Percentiles rank a stretch among this genome's conserved stretches.
Evolutionary conservation across 179 eudicot species (phyloP).

Genomic region (Heliamphora pulchella): DNA sequence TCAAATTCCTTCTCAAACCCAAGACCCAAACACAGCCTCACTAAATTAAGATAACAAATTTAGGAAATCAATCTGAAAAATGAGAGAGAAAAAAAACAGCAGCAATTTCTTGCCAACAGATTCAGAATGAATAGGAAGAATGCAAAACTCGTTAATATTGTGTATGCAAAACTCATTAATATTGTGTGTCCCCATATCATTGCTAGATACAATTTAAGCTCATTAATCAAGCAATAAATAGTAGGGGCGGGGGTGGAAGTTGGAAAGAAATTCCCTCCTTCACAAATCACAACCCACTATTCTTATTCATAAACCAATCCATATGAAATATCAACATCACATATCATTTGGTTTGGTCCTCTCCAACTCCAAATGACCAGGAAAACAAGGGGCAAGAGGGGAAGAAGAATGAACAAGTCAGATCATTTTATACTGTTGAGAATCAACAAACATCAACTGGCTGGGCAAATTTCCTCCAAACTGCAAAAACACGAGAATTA

Average conservation of each 20-base stretch:
- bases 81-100: too few relatives aligned
- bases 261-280: too few relatives aligned
- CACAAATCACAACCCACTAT: neutral
- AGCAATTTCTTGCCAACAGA: too few relatives aligned
- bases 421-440: too few relatives aligned
- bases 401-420: neutral
- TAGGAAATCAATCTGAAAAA: too few relatives aligned
- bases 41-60: too few relatives aligned
- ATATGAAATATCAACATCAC: neutral
- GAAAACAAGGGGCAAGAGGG: neutral
- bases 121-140: too few relatives aligned
- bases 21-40: too few relatives aligned
- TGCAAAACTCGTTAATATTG: too few relatives aligned
- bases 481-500: slow-evolving; percentile 34
- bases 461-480: slow-evolving; percentile 68
- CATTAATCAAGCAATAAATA: neutral
- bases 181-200: too few relatives aligned
- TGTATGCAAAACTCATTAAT: too few relatives aligned
- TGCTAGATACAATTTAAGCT: neutral
- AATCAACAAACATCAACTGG: slow-evolving; percentile 2
- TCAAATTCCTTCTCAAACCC: too few relatives aligned
- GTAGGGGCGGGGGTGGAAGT: neutral
- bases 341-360: neutral
- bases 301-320: neutral
- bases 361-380: neutral